A percentile compares a stretch with the other conserved stretches of the same genome.
These are phyloP conservation scores for Yamadazyma kanchanaburiensis DNA, from an alignment of 1,139 yeast species.

Conservation along the genomic window DNA sequence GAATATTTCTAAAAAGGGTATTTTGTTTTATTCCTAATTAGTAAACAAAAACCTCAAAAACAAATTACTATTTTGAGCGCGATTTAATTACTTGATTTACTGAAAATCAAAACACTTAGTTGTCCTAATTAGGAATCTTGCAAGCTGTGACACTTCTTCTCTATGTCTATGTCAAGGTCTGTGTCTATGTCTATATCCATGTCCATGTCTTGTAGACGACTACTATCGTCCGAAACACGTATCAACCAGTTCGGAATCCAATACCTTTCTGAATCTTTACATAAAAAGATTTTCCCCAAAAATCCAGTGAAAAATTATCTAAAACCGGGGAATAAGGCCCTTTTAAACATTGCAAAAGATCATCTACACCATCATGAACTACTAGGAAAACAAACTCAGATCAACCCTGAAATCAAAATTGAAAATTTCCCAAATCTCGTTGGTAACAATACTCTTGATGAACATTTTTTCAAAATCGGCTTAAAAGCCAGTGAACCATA, in stretches of 20 bases:
- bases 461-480: slow-evolving; percentile 81
- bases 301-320: slow-evolving; percentile 21
- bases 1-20: no score
- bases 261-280: slow-evolving; percentile 59
- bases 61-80: no score
- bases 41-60: no score
- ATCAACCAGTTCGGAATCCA: slow-evolving; percentile 67
- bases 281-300: slow-evolving; percentile 57
- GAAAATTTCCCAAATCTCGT: slow-evolving; percentile 60
- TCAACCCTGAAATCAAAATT: slow-evolving; percentile 59
- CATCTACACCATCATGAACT: slow-evolving; percentile 65
- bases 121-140: no score
- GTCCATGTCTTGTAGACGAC: no score
- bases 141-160: no score
- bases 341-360: slow-evolving; percentile 55
- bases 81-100: no score
- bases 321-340: slow-evolving; percentile 25
- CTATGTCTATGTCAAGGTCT: no score
- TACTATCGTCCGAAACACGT: no score
- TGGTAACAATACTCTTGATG: slow-evolving; percentile 65
- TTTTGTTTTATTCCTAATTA: no score
- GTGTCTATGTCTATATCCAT: no score
- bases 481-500: slow-evolving; percentile 60
- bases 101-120: no score
- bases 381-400: slow-evolving; percentile 76